Evolutionary conservation across 176 grass and related monocot genomes (phyloP).

Genomic region (Areca catechu): DNA sequence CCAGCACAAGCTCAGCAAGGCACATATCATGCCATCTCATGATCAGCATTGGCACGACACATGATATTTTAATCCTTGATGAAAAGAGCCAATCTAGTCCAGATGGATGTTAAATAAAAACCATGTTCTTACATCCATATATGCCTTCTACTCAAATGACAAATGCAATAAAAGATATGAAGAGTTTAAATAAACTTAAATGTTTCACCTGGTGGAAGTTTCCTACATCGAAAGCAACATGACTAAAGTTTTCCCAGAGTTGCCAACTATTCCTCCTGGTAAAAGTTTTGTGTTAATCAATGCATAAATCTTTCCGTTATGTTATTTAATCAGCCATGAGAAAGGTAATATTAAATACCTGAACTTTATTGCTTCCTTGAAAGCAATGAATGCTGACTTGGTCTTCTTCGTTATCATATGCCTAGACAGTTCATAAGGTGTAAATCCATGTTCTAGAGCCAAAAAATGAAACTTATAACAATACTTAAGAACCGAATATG

Average conservation of each 20-base stretch:
- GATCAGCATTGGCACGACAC: no score
- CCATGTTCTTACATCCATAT: no score
- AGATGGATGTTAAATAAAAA: no score
- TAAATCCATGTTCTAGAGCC: not conserved
- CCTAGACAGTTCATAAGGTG: constrained; percentile 15
- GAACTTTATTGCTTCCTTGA: constrained; percentile 93
- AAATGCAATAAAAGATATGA: not conserved
- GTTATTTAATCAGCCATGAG: not conserved
- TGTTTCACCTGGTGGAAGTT: constrained; percentile 46
- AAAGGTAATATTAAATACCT: constrained; percentile 38
- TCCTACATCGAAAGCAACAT: constrained; percentile 72
- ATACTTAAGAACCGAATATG: no score
- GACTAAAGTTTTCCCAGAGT: constrained; percentile 96
- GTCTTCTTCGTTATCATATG: constrained; percentile 93
- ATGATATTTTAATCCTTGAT: no score
- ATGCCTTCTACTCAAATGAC: not conserved
- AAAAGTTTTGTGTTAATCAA: constrained; percentile 13
- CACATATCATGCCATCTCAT: no score
- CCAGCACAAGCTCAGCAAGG: no score
- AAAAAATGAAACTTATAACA: no score
- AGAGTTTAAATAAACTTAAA: not conserved
- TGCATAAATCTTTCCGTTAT: not conserved
- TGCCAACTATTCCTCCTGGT: constrained; percentile 95
- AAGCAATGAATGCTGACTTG: constrained; percentile 67
- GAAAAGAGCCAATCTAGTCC: no score